Conservation (phyloP, 331 rosid species). For the Spiraea crenata region DNA sequence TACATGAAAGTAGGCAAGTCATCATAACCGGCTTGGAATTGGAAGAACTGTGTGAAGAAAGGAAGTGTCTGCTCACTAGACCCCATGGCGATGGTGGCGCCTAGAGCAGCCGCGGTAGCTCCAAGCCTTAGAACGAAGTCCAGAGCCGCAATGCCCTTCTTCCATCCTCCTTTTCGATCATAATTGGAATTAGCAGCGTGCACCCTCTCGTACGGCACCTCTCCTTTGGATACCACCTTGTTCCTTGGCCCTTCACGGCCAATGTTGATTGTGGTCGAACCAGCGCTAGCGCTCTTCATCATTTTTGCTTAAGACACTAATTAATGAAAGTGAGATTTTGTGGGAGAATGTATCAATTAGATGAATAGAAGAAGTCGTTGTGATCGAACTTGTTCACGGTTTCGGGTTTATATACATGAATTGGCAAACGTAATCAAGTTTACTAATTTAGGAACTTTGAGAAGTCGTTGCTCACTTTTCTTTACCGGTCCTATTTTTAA, state of each 20-base stretch:
- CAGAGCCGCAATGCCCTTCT: conserved; percentile 24
- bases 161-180: conserved; percentile 17
- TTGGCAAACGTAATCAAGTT: neutral
- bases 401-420: neutral
- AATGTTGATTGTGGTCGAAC: conserved; percentile 13
- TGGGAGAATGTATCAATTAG: no score
- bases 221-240: conserved; percentile 12
- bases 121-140: conserved; percentile 30
- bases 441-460: neutral
- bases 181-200: conserved; percentile 11
- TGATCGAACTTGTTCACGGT: neutral
- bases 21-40: conserved; percentile 30
- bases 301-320: neutral
- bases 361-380: neutral
- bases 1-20: conserved; percentile 30
- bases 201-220: conserved; percentile 13
- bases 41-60: conserved; percentile 35
- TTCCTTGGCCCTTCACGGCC: neutral
- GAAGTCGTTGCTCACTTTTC: conserved; percentile 24
- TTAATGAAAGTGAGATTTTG: neutral
- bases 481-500: neutral
- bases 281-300: conserved; percentile 18
- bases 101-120: conserved; percentile 23
- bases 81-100: conserved; percentile 26
- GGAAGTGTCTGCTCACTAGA: conserved; percentile 26